Percentiles rank a stretch among this genome's conserved stretches.
Conservation (phyloP, 2,329 filamentous ascomycete species). For the Zasmidium citrigriseum region DNA sequence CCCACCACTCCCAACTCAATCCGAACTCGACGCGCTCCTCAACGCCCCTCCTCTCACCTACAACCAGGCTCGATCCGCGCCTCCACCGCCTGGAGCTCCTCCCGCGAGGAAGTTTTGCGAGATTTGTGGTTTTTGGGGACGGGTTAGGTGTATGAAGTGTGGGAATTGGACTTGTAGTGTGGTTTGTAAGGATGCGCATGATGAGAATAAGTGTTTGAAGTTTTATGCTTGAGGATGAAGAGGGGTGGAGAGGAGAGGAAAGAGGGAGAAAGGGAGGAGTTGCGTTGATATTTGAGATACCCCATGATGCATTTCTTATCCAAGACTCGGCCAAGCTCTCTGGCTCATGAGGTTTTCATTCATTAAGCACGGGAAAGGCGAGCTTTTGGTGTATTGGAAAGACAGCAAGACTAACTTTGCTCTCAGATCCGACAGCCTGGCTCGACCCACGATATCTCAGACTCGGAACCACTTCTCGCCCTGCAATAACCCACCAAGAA, state of each 20-base stretch:
- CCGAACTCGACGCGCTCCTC: slow-evolving; percentile 65
- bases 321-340: too few species aligned
- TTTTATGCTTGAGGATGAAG: slow-evolving; percentile 37
- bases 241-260: neutral
- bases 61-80: slow-evolving; percentile 57
- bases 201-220: slow-evolving; percentile 69
- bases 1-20: slow-evolving; percentile 29
- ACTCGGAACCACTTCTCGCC: too few species aligned
- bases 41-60: slow-evolving; percentile 67
- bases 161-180: slow-evolving; percentile 76
- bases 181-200: slow-evolving; percentile 71
- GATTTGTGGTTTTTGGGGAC: slow-evolving; percentile 80
- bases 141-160: slow-evolving; percentile 74
- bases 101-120: slow-evolving; percentile 68
- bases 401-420: neutral
- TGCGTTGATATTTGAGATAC: neutral
- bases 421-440: neutral
- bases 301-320: neutral
- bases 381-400: neutral
- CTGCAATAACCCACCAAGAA: too few species aligned
- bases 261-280: neutral
- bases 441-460: too few species aligned
- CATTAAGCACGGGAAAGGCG: too few species aligned
- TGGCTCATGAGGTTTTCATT: neutral
- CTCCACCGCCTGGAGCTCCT: slow-evolving; percentile 47